These are phyloP conservation scores for Diphasiastrum complanatum DNA, from an alignment of 83 land plant species.

Conservation along the genomic window DNA sequence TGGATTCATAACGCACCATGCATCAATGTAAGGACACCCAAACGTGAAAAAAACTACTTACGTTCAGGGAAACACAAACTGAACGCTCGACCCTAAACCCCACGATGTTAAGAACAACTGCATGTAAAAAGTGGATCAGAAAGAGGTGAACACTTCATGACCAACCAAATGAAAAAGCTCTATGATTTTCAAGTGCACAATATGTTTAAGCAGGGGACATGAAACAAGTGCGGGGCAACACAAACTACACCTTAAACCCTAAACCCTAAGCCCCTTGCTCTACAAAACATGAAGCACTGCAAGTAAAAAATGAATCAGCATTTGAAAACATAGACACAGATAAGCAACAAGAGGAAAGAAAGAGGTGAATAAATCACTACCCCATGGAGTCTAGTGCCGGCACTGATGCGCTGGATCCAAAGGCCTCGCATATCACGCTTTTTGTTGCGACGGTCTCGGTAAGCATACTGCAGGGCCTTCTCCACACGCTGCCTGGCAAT, in stretches of 20 bases:
- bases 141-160: too few relatives aligned
- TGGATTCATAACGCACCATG: constrained; percentile 18
- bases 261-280: background rate
- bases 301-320: constrained; percentile 2
- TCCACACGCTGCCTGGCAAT: constrained; percentile 92
- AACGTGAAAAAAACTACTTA: background rate
- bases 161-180: too few relatives aligned
- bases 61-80: background rate
- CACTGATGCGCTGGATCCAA: constrained; percentile 96
- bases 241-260: too few relatives aligned
- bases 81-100: too few relatives aligned
- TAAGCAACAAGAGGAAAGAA: background rate
- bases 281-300: background rate
- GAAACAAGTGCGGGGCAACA: too few relatives aligned
- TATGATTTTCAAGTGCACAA: too few relatives aligned
- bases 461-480: constrained; percentile 96
- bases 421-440: constrained; percentile 95
- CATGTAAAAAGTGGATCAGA: too few relatives aligned
- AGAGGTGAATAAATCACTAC: constrained; percentile 25
- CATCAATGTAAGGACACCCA: background rate
- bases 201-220: too few relatives aligned
- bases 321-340: background rate
- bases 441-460: constrained; percentile 92
- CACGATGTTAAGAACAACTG: too few relatives aligned
- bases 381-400: constrained; percentile 82